phyloP scores from a whole-genome alignment of 805 yeast species.

The Metschnikowia reukaufii region DNA sequence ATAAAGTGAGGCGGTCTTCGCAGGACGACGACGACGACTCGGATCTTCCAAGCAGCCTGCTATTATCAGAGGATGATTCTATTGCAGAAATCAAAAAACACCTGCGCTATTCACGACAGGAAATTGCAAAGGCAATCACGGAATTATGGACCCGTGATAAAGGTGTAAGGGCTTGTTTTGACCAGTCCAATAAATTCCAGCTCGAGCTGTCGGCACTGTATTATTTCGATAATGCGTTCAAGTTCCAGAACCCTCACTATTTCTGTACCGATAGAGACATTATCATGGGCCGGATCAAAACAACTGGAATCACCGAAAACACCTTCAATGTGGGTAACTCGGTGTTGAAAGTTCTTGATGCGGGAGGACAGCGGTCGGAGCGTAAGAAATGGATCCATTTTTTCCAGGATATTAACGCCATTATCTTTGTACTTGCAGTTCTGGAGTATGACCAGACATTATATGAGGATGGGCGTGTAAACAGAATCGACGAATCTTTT shows the following conservation, averaged over 20 bases:
- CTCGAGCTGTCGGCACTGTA: conserved; percentile 80
- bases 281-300: conserved; percentile 85
- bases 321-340: conserved; percentile 64
- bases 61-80: conserved; percentile 11
- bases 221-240: conserved; percentile 71
- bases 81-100: conserved; percentile 7
- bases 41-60: conserved; percentile 16
- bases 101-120: conserved; percentile 33
- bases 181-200: conserved; percentile 73
- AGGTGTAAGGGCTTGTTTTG: conserved; percentile 62
- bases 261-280: conserved; percentile 80
- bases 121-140: conserved; percentile 69
- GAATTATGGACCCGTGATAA: conserved; percentile 67
- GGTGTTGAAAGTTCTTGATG: conserved; percentile 80
- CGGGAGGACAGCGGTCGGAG: conserved; percentile 94
- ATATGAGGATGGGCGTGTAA: conserved; percentile 85
- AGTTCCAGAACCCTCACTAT: conserved; percentile 64
- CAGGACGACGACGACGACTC: conserved; percentile 5
- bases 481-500: conserved; percentile 88
- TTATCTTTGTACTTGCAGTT: conserved; percentile 83
- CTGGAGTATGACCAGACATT: conserved; percentile 91
- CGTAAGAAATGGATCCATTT: conserved; percentile 94
- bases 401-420: conserved; percentile 85
- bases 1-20: conserved; percentile 1
- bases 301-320: conserved; percentile 93